Evolutionary conservation across 306 rosid genomes (phyloP).

Genomic region (Castanopsis chinensis): DNA sequence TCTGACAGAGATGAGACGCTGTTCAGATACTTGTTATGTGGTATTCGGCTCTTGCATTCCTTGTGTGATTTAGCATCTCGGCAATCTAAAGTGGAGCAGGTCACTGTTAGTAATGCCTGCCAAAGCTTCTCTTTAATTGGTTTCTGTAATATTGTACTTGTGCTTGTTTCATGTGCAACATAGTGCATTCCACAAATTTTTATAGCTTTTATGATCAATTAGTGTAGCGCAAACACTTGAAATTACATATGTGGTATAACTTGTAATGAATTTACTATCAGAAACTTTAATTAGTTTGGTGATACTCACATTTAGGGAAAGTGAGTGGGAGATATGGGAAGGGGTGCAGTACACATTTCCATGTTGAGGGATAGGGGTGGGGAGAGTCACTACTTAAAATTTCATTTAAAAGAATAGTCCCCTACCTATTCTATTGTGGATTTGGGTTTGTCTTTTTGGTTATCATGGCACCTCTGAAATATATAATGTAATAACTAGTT

Average conservation of each 20-base stretch:
- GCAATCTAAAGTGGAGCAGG: constrained; percentile 86
- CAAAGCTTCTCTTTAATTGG: constrained; percentile 9
- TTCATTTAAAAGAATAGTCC: background rate
- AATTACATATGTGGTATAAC: background rate
- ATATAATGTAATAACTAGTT: background rate
- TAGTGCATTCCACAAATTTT: background rate
- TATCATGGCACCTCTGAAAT: background rate
- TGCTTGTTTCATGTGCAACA: constrained; percentile 14
- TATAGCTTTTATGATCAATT: background rate
- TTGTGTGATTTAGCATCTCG: constrained; percentile 87
- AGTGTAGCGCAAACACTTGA: background rate
- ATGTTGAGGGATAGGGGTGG: background rate
- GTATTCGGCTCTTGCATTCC: constrained; percentile 83
- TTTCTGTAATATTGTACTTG: constrained; percentile 8
- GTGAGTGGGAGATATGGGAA: background rate
- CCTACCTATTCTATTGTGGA: background rate
- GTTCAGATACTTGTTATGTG: constrained; percentile 65
- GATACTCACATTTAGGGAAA: background rate
- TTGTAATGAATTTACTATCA: background rate
- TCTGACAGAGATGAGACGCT: constrained; percentile 54
- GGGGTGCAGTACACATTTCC: background rate
- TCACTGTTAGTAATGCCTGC: constrained; percentile 23
- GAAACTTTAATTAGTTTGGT: background rate
- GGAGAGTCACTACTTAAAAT: background rate
- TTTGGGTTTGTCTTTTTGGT: background rate